Evolutionary conservation across 129 eudicot species (phyloP), one percentile per base, ranked within the genome.

Genomic region (Chrysanthemum makinoi): DNA sequence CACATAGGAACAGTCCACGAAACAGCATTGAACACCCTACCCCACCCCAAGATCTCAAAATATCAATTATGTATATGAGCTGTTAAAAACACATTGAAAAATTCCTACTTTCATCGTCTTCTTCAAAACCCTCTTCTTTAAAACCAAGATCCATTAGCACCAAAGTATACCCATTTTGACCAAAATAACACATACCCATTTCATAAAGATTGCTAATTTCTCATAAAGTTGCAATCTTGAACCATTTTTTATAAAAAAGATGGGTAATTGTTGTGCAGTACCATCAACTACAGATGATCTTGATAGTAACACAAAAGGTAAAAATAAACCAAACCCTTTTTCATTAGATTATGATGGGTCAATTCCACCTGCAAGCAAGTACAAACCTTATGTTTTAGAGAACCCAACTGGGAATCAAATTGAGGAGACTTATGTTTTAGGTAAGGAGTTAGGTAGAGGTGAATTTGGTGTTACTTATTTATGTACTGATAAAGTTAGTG

Each of bases 391-490:
- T 78, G 97, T 91, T 2, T 79, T 91, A 65, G 80, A 77, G 6
- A 66, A 91, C 48, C 96, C 97, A 49, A 91, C 97, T 10, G 97
- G 97, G 4, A 81, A 79, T 76, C 86, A 84, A 35, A 88, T 91
- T 24, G 89, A 80, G 59, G 54, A 75, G 56, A 74, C 75, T 15
- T 91, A 91, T 68, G 91, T 80, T 62, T 79, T 91, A 47, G 96
- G 97, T 51, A 76, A 82, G 2, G 97, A 91, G 75, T 84, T 91
- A 19, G 97, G 97, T 5, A 82, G 96, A 9, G 97, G 97, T 5
- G 97, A 91, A 81, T 91, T 91, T 28, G 97, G 97, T 69, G 70
- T 88, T 26, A 91, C 97, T n/a, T 91, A 91, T 82, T 62, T 88
- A 84, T 86, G 88, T 72, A 91, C 96, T 39, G 97, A 91, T 48